phyloP scores from a whole-genome alignment of 202 grass and related monocot species.

The Alloteropsis angusta region DNA sequence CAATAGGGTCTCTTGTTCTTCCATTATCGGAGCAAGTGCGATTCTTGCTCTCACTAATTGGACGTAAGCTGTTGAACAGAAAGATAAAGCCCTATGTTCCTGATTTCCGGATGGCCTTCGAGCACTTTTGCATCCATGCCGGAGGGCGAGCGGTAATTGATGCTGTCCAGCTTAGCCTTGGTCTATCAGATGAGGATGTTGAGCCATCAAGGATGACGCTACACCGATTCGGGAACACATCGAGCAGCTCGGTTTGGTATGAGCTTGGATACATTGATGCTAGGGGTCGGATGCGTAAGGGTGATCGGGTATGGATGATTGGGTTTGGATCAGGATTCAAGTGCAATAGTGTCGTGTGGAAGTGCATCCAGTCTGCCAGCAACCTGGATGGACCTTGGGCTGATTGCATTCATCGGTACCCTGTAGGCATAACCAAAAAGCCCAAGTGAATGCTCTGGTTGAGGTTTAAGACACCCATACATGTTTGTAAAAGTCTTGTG shows the following conservation, averaged over 20 bases:
- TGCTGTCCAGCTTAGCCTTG: constrained; percentile 53
- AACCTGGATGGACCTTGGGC: constrained; percentile 49
- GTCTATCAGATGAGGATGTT: constrained; percentile 45
- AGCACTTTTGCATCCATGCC: constrained; percentile 75
- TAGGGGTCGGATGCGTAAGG: constrained; percentile 32
- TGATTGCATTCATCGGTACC: constrained; percentile 52
- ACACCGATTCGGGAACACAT: constrained; percentile 80
- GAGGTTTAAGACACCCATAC: not conserved
- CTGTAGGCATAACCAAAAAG: constrained; percentile 24
- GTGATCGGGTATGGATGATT: constrained; percentile 63
- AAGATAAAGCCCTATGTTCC: constrained; percentile 32
- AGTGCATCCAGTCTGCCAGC: constrained; percentile 25
- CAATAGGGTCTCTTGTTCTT: constrained; percentile 41
- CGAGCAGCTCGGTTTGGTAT: constrained; percentile 85
- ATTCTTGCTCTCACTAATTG: constrained; percentile 24
- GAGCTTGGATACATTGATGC: constrained; percentile 58
- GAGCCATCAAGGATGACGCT: constrained; percentile 75
- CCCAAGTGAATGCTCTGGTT: not conserved
- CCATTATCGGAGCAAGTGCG: constrained; percentile 43
- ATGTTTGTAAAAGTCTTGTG: not conserved
- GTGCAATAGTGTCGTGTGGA: constrained; percentile 68
- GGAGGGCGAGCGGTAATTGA: constrained; percentile 65
- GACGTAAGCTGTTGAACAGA: constrained; percentile 8
- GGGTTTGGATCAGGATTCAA: constrained; percentile 78
- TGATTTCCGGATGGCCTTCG: constrained; percentile 43